Percentiles rank a stretch among this genome's conserved stretches.
Evolutionary conservation across 345 rosid genomes (phyloP).

Genomic region (Eucalyptus sp.): DNA sequence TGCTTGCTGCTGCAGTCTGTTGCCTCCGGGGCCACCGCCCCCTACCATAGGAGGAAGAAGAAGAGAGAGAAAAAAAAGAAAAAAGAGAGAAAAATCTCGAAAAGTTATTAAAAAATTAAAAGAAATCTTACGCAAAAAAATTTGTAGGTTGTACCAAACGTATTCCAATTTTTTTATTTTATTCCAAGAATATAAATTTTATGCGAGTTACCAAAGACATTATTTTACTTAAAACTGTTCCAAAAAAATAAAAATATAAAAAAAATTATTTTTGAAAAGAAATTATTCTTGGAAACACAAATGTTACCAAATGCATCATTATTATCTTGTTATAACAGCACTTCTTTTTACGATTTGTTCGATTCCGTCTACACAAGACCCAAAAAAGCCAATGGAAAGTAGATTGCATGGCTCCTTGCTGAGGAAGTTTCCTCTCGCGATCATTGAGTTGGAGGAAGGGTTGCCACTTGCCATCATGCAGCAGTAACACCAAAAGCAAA

Average conservation of each 20-base stretch:
- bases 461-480: fast-evolving
- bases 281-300: fast-evolving
- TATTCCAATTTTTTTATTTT: no score
- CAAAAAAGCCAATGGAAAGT: background rate
- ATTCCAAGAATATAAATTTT: fast-evolving
- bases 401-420: background rate
- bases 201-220: fast-evolving
- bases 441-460: background rate
- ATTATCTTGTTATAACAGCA: fast-evolving
- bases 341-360: fast-evolving
- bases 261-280: fast-evolving
- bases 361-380: fast-evolving
- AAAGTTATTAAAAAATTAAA: no score
- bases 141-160: fast-evolving
- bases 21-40: fast-evolving
- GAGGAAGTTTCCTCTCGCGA: background rate
- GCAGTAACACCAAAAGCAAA: background rate
- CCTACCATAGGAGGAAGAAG: fast-evolving
- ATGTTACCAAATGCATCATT: fast-evolving
- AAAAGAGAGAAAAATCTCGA: no score
- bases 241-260: fast-evolving
- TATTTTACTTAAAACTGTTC: fast-evolving
- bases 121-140: no score
- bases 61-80: no score
- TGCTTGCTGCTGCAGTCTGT: fast-evolving